Percentiles rank a stretch among this genome's conserved stretches.
Conservation (phyloP, 495 filamentous ascomycete genomes). For the Podospora pseudocomata region DNA sequence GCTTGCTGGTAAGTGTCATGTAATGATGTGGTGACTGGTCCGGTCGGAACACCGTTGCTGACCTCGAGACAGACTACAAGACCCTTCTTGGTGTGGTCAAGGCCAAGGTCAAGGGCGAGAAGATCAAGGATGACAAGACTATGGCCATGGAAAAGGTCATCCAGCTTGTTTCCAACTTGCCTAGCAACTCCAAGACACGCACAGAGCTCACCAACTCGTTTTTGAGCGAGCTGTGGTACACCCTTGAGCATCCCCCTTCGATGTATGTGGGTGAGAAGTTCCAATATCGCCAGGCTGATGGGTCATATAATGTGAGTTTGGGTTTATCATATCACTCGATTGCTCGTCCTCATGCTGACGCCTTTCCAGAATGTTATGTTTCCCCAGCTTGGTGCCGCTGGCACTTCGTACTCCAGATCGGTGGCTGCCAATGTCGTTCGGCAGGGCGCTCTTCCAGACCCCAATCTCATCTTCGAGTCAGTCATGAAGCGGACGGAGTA, state of each 20-base stretch:
- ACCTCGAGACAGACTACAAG: conserved; percentile 34
- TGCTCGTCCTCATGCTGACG: neutral
- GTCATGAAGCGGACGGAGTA: conserved; percentile 49
- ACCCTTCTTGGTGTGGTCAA: conserved; percentile 36
- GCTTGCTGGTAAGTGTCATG: conserved; percentile 31
- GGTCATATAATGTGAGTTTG: conserved; percentile 52
- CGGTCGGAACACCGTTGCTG: too few species aligned
- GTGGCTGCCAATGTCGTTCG: conserved; percentile 61
- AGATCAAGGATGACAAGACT: conserved; percentile 69
- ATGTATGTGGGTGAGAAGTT: conserved; percentile 62
- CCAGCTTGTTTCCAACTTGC: conserved; percentile 66
- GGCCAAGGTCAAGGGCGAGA: conserved; percentile 46
- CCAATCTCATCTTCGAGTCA: conserved; percentile 73
- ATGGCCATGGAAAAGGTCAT: conserved; percentile 77
- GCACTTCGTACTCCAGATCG: conserved; percentile 66
- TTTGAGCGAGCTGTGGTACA: conserved; percentile 66
- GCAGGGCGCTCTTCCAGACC: conserved; percentile 66
- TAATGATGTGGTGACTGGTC: neutral
- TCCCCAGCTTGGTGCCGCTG: conserved; percentile 45
- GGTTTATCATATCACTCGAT: neutral
- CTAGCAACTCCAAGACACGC: conserved; percentile 57
- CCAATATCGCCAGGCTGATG: conserved; percentile 67
- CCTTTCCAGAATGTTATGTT: conserved; percentile 38
- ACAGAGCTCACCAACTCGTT: conserved; percentile 65
- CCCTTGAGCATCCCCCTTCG: conserved; percentile 53